Evolutionary conservation across 2,329 filamentous ascomycete species (phyloP), one percentile per base, ranked within the genome.

Genomic region (Xylaria arbuscula): DNA sequence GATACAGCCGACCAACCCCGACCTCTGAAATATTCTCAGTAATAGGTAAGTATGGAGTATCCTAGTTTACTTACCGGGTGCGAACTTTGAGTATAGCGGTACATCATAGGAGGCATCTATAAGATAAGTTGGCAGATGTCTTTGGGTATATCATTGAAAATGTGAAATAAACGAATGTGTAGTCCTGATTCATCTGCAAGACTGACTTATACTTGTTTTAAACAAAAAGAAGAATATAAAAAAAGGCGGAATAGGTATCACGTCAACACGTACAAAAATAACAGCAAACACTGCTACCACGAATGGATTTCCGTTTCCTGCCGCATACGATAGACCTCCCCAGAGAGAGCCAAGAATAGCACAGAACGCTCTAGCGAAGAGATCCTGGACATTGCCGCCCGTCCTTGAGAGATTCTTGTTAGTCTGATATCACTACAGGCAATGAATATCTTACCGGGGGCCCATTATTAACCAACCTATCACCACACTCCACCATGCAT

Each of bases 401-500:
- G 87, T 85, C 56, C 85, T 70, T 24, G 7, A 28, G n/a, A 59
- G n/a, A n/a, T 4, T 19, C 28, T 48, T 34, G 51, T 70, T 47
- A 70, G 54, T 38, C 24, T 7, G 10, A 19, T 17, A 19, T 45
- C n/a, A 38, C 11, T 3, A 19, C 10, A 13, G 17, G 32, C 6
- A 13, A 48, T 22, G 4, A 10, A 22, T 38, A 55, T 62, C 78
- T 75, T 70, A 82, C 83, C 81, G 78, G 54, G 83, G 83, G 66
- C 85, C 83, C 79, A 84, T 85, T 76, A 87, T 86, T 42, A 87
- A 78, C 86, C 87, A 89, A 24, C 84, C 85, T 75, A 87, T 83
- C 15, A 85, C 81, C 1, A 88, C 86, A 13, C 83, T 83, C 87
- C 87, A 89, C 87, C 87, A 89, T 10, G 78, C 81, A 63, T 88